Evolutionary conservation across 768 basidiomycete genomes (phyloP), one percentile per base, ranked within the genome.

Genomic region (Psilocybe cyanescens): DNA sequence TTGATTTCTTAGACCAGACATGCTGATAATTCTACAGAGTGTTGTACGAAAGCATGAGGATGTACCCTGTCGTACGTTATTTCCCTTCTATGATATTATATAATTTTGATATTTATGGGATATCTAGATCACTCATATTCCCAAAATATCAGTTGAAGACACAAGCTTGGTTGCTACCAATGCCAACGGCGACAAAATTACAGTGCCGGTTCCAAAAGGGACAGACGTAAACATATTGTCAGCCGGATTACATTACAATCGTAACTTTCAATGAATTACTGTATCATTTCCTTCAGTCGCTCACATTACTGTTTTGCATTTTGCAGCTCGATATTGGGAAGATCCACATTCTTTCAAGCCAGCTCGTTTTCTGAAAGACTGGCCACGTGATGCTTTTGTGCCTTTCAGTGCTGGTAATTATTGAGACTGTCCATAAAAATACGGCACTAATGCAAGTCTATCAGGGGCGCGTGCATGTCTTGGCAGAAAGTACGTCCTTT

Each of bases 291-390:
- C 24, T 24, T 24, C 24, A 24, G 24, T 24, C 24, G 24, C 24
- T 24, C 24, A 24, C 24, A 24, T 24, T 24, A 24, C 24, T n/a
- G 1, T 2, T 17, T 14, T 41, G 60, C 31, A 41, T 28, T 24
- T 24, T 24, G 24, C 53, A 86, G 85, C 85, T 30, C 77, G 78
- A 37, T 85, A 85, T 66, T 87, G 86, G 85, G 70, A 81, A 53
- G 77, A 86, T 49, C 85, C 86, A 3, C 62, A 81, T 35, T 65
- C 65, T 8, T 87, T 85, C 70, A 76, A 75, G 44, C 74, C 75
- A 24, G 75, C 76, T 29, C 77, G 84, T 6, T 86, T 85, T 73
- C 69, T 85, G 16, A 76, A 75, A 37, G 80, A 85, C 50, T 86
- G 82, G 79, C 78, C 81, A 17, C 75, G 69, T 35, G 84, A 86